Evolutionary conservation across 1,284 basidiomycete genomes (phyloP).

Genomic region (Apiotrichum montevideense): DNA sequence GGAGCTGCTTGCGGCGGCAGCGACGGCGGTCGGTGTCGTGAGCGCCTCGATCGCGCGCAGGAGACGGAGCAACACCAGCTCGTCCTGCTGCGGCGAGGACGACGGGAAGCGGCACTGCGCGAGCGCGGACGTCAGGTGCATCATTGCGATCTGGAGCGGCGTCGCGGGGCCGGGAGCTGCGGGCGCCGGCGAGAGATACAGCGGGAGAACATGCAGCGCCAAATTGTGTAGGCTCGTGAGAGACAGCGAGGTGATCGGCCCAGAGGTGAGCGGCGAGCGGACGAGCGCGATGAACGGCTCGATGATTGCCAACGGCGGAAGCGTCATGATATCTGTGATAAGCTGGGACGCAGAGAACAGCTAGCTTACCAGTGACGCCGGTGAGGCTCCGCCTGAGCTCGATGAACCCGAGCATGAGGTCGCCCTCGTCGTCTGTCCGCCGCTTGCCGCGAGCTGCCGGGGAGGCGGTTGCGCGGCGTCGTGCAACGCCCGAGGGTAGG

Average conservation of each 20-base stretch:
- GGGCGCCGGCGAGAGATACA: conserved; percentile 45
- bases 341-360: neutral
- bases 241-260: conserved; percentile 85
- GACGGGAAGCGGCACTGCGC: conserved; percentile 98
- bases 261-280: conserved; percentile 84
- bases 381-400: conserved; percentile 71
- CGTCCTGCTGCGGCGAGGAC: conserved; percentile 90
- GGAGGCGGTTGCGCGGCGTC: neutral
- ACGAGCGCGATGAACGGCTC: conserved; percentile 88
- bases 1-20: neutral
- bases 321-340: conserved; percentile 57
- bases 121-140: conserved; percentile 79
- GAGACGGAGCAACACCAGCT: conserved; percentile 88
- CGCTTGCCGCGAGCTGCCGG: conserved; percentile 10
- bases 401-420: conserved; percentile 84
- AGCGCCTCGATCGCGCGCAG: conserved; percentile 84
- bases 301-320: conserved; percentile 57
- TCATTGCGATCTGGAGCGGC: conserved; percentile 55
- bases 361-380: conserved; percentile 61
- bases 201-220: conserved; percentile 64
- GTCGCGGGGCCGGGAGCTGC: conserved; percentile 26
- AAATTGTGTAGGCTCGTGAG: conserved; percentile 81
- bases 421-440: conserved; percentile 47
- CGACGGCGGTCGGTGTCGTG: conserved; percentile 53
- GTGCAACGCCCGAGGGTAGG: conserved; percentile 15